phyloP scores from a whole-genome alignment of 108 stramenopile species.

The Hondaea fermentalgiana region DNA sequence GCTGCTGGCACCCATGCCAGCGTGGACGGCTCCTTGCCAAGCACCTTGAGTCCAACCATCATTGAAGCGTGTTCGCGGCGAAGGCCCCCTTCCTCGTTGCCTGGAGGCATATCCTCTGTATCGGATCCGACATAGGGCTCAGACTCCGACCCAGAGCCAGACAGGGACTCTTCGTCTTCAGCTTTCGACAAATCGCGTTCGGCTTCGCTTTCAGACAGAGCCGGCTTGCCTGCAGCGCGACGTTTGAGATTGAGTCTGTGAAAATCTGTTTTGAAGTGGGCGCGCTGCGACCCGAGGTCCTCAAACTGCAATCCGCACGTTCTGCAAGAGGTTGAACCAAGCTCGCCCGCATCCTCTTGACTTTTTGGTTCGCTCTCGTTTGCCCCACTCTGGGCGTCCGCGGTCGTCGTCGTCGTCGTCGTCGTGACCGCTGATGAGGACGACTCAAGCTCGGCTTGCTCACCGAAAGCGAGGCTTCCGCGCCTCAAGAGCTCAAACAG shows the following conservation, averaged over 20 bases:
- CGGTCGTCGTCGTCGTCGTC: no score
- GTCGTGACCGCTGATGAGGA: no score
- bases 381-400: background rate
- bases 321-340: background rate
- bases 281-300: background rate
- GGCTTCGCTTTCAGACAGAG: background rate
- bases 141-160: background rate
- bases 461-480: no score
- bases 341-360: background rate
- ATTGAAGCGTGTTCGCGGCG: background rate
- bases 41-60: background rate
- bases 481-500: no score
- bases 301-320: background rate
- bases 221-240: background rate
- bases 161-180: background rate
- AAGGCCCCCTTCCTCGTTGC: background rate
- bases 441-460: no score
- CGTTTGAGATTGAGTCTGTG: background rate
- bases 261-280: background rate
- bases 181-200: background rate
- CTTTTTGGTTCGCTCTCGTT: background rate
- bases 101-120: background rate
- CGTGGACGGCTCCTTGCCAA: background rate
- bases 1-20: background rate
- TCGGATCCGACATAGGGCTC: background rate